Conservation (phyloP, 2,329 filamentous ascomycete genomes). For the Penicillium sp. region DNA sequence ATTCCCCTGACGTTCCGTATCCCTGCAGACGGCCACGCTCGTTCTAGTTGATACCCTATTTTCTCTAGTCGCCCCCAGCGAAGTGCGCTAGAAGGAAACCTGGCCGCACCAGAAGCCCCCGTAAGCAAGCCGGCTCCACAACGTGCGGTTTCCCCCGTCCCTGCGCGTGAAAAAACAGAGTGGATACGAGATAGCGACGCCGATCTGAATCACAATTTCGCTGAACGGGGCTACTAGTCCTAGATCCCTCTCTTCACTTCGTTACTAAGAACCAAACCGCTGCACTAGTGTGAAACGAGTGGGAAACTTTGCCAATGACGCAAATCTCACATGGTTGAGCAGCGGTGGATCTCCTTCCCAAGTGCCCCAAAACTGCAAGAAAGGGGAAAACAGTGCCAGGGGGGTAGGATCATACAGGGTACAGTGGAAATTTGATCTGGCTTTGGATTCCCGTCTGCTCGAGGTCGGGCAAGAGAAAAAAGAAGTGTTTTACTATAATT, state of each 20-base stretch:
- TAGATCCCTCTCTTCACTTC: neutral
- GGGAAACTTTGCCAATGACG: conserved; percentile 5
- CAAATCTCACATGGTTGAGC: conserved; percentile 10
- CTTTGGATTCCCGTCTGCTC: neutral
- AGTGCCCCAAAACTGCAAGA: conserved; percentile 7
- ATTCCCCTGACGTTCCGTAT: neutral
- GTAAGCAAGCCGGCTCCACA: conserved; percentile 33
- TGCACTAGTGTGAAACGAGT: conserved; percentile 13
- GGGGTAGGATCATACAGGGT: neutral
- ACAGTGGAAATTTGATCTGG: neutral
- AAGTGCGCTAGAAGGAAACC: conserved; percentile 31
- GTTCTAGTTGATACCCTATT: conserved; percentile 14
- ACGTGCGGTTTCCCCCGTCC: conserved; percentile 31
- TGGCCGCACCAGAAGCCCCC: conserved; percentile 35
- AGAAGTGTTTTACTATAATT: neutral
- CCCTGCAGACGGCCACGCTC: conserved; percentile 5
- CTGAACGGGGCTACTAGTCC: neutral
- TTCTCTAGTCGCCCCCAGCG: conserved; percentile 23
- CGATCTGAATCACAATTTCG: conserved; percentile 29
- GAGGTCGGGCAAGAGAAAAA: neutral
- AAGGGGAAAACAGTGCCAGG: conserved; percentile 5
- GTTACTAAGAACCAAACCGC: neutral
- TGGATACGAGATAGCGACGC: conserved; percentile 29
- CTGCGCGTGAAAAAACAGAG: conserved; percentile 21
- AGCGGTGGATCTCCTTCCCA: conserved; percentile 5